Percentiles rank a stretch among this genome's conserved stretches.
Evolutionary conservation across 2,329 filamentous ascomycete species (phyloP).

Genomic region (Bipolaris sorokiniana): DNA sequence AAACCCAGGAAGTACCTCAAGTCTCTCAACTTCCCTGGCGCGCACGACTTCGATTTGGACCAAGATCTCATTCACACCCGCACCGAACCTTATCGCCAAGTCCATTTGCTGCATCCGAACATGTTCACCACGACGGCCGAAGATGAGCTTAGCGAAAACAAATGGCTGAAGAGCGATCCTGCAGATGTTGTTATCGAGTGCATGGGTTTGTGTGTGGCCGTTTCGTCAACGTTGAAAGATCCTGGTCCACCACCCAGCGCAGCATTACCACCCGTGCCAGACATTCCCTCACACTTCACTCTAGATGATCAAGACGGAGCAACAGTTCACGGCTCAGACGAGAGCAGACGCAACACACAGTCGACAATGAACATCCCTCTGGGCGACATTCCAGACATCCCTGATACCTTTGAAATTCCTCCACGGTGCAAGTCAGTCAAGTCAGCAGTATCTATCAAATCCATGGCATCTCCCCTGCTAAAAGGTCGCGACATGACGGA

Average conservation of each 20-base stretch:
- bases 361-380: constrained; percentile 55
- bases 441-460: constrained; percentile 52
- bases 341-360: constrained; percentile 62
- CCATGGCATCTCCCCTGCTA: constrained; percentile 54
- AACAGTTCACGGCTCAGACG: constrained; percentile 39
- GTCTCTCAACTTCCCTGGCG: constrained; percentile 71
- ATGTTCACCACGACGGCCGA: constrained; percentile 81
- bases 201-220: constrained; percentile 67
- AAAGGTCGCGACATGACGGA: constrained; percentile 56
- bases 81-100: constrained; percentile 74
- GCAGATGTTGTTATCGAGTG: constrained; percentile 82
- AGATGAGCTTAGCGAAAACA: constrained; percentile 77
- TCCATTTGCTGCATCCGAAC: constrained; percentile 80
- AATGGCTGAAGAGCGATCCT: constrained; percentile 80
- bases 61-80: constrained; percentile 77
- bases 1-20: constrained; percentile 81
- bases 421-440: constrained; percentile 44
- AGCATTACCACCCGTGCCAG: constrained; percentile 54
- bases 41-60: constrained; percentile 78
- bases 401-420: constrained; percentile 30
- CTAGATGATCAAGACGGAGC: constrained; percentile 39
- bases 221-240: constrained; percentile 50
- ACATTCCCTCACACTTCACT: constrained; percentile 40
- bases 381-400: constrained; percentile 29
- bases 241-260: constrained; percentile 56